Evolutionary conservation across 1,284 basidiomycete species (phyloP).

Genomic region (Microbotryum violaceum): DNA sequence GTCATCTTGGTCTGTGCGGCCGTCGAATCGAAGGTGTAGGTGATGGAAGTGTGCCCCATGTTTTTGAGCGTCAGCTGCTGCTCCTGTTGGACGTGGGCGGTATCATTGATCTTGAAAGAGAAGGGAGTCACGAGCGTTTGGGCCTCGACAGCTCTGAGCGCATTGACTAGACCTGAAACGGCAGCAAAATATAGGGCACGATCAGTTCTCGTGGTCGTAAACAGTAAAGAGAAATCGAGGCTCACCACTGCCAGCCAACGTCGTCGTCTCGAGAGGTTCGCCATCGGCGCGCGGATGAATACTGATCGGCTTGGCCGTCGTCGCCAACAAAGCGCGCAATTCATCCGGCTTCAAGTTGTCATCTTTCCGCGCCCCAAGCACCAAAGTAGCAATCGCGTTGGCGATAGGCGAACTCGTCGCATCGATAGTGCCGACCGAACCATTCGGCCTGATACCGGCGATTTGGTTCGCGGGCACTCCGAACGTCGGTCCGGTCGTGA

Average conservation of each 20-base stretch:
- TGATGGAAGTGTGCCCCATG: slow-evolving; percentile 6
- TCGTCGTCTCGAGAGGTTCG: slow-evolving; percentile 46
- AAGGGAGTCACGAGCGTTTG: slow-evolving; percentile 53
- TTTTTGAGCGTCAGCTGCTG: slow-evolving; percentile 42
- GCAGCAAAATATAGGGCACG: not conserved
- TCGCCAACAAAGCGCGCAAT: no score
- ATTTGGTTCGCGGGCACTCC: slow-evolving; percentile 44
- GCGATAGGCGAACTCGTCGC: no score
- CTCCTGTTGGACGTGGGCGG: slow-evolving; percentile 50
- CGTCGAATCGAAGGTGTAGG: slow-evolving; percentile 7
- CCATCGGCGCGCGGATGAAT: slow-evolving; percentile 45
- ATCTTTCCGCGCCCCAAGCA: no score
- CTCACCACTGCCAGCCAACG: slow-evolving; percentile 50
- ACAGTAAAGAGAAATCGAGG: no score
- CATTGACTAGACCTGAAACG: slow-evolving; percentile 55
- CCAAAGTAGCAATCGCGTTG: no score
- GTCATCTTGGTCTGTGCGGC: slow-evolving; percentile 8
- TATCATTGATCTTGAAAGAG: slow-evolving; percentile 62
- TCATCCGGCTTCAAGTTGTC: no score
- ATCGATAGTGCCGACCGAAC: no score
- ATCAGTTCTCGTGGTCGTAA: no score
- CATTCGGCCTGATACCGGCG: no score
- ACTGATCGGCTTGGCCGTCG: no score
- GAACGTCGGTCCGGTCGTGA: no score
- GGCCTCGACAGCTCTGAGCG: slow-evolving; percentile 54